phyloP scores from a whole-genome alignment of 805 yeast genomes.

The Candida mattraensis region DNA sequence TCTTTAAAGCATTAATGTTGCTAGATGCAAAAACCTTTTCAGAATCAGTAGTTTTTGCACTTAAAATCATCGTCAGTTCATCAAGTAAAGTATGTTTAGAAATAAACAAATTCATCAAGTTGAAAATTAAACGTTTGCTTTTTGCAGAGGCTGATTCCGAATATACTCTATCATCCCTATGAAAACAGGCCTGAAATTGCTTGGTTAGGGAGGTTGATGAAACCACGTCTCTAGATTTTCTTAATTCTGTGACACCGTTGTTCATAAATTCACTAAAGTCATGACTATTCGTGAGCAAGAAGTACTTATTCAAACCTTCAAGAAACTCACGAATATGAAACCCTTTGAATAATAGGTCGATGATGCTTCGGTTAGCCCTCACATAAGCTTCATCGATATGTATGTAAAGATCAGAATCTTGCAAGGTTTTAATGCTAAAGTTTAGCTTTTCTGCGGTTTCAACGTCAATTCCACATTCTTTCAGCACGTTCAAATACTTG shows the following conservation, averaged over 20 bases:
- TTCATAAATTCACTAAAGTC: conserved; percentile 54
- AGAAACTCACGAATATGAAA: conserved; percentile 53
- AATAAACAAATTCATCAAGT: conserved; percentile 18
- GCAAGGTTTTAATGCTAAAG: conserved; percentile 23
- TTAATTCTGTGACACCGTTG: conserved; percentile 51
- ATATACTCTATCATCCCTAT: conserved; percentile 12
- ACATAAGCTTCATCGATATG: conserved; percentile 60
- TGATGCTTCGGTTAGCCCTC: conserved; percentile 63
- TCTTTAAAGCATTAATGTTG: conserved; percentile 43
- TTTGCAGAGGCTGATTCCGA: conserved; percentile 15
- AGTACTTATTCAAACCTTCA: conserved; percentile 52
- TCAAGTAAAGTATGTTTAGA: conserved; percentile 23
- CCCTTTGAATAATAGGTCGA: conserved; percentile 59
- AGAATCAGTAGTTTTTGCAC: conserved; percentile 54
- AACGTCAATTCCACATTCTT: conserved; percentile 53
- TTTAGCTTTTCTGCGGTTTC: conserved; percentile 3
- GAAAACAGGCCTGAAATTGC: conserved; percentile 24
- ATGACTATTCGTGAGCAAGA: conserved; percentile 53
- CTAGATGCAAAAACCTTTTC: conserved; percentile 47
- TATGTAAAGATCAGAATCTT: conserved; percentile 43
- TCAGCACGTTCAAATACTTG: conserved; percentile 72
- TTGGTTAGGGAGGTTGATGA: conserved; percentile 35
- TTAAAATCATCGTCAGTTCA: conserved; percentile 49
- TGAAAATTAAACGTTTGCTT: conserved; percentile 26
- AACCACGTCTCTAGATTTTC: conserved; percentile 32